Evolutionary conservation across 2,329 filamentous ascomycete genomes (phyloP), one percentile per base, ranked within the genome.

Genomic region (Boeremia lycopersici): DNA sequence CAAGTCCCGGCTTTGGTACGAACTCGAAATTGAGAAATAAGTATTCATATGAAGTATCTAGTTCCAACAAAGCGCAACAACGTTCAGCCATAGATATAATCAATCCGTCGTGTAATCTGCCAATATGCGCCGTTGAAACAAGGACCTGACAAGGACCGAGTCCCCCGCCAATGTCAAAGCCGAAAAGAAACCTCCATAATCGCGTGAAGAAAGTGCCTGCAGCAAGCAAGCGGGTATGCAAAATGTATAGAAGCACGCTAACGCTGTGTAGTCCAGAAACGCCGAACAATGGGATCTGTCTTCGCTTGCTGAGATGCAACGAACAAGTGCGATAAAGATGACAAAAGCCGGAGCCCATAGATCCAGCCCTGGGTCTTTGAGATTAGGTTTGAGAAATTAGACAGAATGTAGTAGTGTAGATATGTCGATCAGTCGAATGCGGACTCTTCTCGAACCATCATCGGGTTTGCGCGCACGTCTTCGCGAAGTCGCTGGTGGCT

Each of bases 311-410:
- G 19, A 33, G 28, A 35, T n/a, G 11, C 25, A 48, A 49, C 30
- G 15, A 23, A 39, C 40, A 46, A 39, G 30, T 25, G 17, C 29
- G 48, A 55, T 51, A 54, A 45, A 1, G 35, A 45, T 41, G 25
- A 28, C 35, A 33, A 23, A 49, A 45, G 46, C 45, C 45, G 29
- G 25, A 58, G 48, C 58, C 62, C 62, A 58, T 43, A 63, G 60
- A 69, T 60, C 65, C 69, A 67, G 67, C 65, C 67, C 55, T 55
- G 59, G 65, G 63, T 56, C 52, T 35, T 36, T 35, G 49, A 42
- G 44, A 67, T 68, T 71, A 67, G 61, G 61, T 59, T 67, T 65
- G 56, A 67, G 60, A 71, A 61, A 71, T 72, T 72, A 71, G 42
- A 44, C 53, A 51, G 48, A 58, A 60, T 53, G 53, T 48, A 46